Percentiles rank a stretch among this genome's conserved stretches.
phyloP scores from a whole-genome alignment of 257 asterid species.

The Nyctanthes arbortristis region DNA sequence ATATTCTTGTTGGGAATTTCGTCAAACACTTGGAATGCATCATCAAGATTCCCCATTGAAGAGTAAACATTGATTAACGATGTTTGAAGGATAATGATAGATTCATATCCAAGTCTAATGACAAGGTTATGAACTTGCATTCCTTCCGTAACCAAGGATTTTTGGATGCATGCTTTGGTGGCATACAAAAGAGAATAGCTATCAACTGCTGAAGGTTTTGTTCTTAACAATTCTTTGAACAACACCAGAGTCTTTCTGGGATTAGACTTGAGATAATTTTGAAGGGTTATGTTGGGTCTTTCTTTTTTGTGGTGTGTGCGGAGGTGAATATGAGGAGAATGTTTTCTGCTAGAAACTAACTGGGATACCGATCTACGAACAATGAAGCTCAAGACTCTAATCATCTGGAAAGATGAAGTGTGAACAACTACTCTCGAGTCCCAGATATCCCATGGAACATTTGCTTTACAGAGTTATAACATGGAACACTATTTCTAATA shows the following conservation, averaged over 20 bases:
- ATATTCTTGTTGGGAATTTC: conserved; percentile 32
- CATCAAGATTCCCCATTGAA: conserved; percentile 6
- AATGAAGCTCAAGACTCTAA: conserved; percentile 20
- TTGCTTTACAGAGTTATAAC: background rate
- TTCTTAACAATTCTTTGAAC: conserved; percentile 21
- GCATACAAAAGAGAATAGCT: conserved; percentile 31
- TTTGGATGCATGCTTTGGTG: conserved; percentile 23
- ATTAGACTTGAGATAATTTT: conserved; percentile 22
- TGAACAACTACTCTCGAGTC: background rate
- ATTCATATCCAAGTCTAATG: conserved; percentile 24
- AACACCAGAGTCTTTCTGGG: conserved; percentile 28
- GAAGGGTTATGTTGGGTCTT: conserved; percentile 26
- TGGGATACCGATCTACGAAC: conserved; percentile 9
- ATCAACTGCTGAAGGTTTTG: conserved; percentile 22
- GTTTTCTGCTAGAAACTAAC: background rate
- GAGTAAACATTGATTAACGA: conserved; percentile 23
- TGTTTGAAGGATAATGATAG: conserved; percentile 18
- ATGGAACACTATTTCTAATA: background rate
- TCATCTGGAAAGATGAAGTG: background rate
- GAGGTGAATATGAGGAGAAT: conserved; percentile 3
- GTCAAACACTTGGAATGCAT: conserved; percentile 28
- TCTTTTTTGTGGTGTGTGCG: conserved; percentile 16
- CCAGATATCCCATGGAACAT: background rate
- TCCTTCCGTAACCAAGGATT: conserved; percentile 19
- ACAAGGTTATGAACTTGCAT: conserved; percentile 24